Conservation (phyloP, 345 rosid genomes). For the Eucalyptus sideroxylon region DNA sequence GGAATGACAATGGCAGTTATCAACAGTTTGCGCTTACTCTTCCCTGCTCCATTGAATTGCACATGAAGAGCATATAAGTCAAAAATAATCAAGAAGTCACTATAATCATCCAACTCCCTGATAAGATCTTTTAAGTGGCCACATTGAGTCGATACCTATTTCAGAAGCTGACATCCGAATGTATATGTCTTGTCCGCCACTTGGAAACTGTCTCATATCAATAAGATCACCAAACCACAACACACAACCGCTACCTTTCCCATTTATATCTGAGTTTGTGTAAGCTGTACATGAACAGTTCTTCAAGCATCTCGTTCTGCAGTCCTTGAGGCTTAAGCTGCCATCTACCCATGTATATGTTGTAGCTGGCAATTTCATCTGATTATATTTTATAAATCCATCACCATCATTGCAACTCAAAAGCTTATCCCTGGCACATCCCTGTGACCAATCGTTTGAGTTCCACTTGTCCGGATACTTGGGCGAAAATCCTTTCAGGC, state of each 20-base stretch:
- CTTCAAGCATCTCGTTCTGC: constrained; percentile 8
- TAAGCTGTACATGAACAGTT: constrained; percentile 30
- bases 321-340: constrained; percentile 3
- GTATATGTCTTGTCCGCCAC: constrained; percentile 24
- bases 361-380: constrained; percentile 30
- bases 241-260: constrained; percentile 19
- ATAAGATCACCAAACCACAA: constrained; percentile 15
- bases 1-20: neutral
- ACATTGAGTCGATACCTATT: neutral
- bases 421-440: constrained; percentile 19
- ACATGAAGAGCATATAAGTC: neutral
- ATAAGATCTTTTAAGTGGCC: neutral
- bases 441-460: constrained; percentile 23
- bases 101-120: neutral
- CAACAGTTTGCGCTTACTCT: neutral
- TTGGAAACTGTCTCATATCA: constrained; percentile 16
- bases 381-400: constrained; percentile 9
- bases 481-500: constrained; percentile 26
- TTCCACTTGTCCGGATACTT: constrained; percentile 9
- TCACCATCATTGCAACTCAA: constrained; percentile 10
- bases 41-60: neutral
- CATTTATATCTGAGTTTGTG: constrained; percentile 2
- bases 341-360: neutral
- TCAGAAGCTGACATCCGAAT: constrained; percentile 32
- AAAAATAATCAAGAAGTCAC: neutral